These are phyloP conservation scores for Leccinum subatratum DNA, from an alignment of 1,284 basidiomycete genomes.

Conservation along the genomic window DNA sequence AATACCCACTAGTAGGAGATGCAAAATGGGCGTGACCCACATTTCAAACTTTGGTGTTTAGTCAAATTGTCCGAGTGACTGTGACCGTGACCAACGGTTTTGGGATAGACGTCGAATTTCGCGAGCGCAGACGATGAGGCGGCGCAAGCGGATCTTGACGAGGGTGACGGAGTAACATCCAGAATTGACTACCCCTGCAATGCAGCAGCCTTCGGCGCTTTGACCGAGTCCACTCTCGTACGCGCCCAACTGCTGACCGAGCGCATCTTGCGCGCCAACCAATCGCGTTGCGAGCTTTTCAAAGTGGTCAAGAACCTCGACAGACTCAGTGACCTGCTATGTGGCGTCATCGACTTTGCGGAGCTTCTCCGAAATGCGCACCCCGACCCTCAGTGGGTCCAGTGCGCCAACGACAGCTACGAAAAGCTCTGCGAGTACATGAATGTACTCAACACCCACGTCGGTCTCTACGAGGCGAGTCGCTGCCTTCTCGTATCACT, in stretches of 20 bases:
- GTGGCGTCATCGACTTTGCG: slow-evolving; percentile 93
- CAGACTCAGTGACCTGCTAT: slow-evolving; percentile 90
- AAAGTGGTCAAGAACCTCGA: slow-evolving; percentile 92
- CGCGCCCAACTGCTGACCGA: slow-evolving; percentile 72
- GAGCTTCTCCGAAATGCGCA: slow-evolving; percentile 93
- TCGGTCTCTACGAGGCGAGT: slow-evolving; percentile 85
- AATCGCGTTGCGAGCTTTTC: slow-evolving; percentile 67
- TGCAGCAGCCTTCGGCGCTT: slow-evolving; percentile 48
- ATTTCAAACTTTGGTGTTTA: too few species aligned
- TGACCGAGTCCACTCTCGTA: slow-evolving; percentile 67
- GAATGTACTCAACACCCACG: slow-evolving; percentile 95
- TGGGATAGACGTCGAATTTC: too few species aligned
- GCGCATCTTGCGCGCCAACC: slow-evolving; percentile 62
- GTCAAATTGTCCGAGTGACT: too few species aligned
- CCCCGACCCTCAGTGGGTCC: slow-evolving; percentile 80
- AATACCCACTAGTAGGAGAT: too few species aligned
- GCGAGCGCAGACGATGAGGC: too few species aligned
- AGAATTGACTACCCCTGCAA: slow-evolving; percentile 50
- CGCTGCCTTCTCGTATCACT: slow-evolving; percentile 2
- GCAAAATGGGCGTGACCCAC: too few species aligned
- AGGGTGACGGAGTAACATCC: slow-evolving; percentile 39
- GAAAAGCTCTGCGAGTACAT: slow-evolving; percentile 93
- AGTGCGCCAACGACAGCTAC: slow-evolving; percentile 82
- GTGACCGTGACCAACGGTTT: too few species aligned
- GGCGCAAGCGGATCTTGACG: too few species aligned